Conservation (phyloP, 2,329 filamentous ascomycete genomes). For the Aspergillus pseudotamarii region DNA sequence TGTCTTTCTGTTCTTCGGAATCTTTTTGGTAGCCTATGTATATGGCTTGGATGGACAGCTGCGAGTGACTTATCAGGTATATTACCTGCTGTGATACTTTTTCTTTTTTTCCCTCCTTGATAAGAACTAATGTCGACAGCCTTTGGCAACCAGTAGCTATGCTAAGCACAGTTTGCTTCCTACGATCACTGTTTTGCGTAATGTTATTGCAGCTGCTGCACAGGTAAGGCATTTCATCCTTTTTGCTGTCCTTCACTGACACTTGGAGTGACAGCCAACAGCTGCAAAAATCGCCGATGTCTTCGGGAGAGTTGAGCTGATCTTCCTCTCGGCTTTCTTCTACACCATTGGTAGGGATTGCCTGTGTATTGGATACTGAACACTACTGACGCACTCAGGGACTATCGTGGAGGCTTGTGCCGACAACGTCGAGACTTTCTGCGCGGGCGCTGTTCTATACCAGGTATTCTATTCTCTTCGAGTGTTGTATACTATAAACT, state of each 20-base stretch:
- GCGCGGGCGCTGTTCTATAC: conserved; percentile 62
- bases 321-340: conserved; percentile 58
- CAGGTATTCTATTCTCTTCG: conserved; percentile 36
- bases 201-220: conserved; percentile 62
- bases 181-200: conserved; percentile 61
- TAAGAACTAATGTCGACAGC: conserved; percentile 26
- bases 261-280: conserved; percentile 48
- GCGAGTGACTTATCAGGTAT: conserved; percentile 52
- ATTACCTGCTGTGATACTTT: background rate
- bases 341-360: conserved; percentile 51
- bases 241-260: background rate
- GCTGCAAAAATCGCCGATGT: conserved; percentile 66
- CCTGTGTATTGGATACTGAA: background rate
- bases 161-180: conserved; percentile 58
- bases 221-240: conserved; percentile 35
- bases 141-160: conserved; percentile 58
- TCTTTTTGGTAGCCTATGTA: conserved; percentile 66
- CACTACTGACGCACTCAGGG: conserved; percentile 28
- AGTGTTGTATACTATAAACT: background rate
- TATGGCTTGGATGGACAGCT: conserved; percentile 65
- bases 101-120: background rate
- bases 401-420: conserved; percentile 61
- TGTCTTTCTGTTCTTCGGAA: conserved; percentile 59
- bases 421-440: conserved; percentile 54
- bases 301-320: conserved; percentile 63